Evolutionary conservation across 345 rosid genomes (phyloP).

Genomic region (Streptanthus diversifolius): DNA sequence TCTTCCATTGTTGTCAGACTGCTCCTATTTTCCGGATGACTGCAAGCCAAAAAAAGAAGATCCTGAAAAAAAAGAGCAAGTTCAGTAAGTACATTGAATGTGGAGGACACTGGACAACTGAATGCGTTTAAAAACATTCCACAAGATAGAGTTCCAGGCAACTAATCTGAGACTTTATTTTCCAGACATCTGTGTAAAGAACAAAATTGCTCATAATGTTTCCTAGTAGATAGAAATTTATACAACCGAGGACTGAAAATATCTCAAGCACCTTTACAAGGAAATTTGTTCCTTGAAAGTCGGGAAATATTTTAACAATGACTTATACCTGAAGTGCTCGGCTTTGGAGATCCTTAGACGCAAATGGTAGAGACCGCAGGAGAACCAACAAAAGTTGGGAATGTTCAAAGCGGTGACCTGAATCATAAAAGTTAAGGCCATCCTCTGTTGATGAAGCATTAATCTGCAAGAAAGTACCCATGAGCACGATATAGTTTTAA

Average conservation of each 20-base stretch:
- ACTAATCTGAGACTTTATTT: background rate
- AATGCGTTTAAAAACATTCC: slow-evolving; percentile 6
- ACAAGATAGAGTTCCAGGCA: slow-evolving; percentile 11
- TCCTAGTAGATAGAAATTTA: background rate
- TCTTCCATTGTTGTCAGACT: slow-evolving; percentile 91
- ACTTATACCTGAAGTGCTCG: slow-evolving; percentile 83
- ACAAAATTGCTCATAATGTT: slow-evolving; percentile 7
- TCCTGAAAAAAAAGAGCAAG: slow-evolving; percentile 75
- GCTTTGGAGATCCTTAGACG: slow-evolving; percentile 75
- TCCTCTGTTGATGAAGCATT: slow-evolving; percentile 94
- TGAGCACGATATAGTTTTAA: background rate
- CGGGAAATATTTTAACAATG: slow-evolving; percentile 14
- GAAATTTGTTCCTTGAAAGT: slow-evolving; percentile 1
- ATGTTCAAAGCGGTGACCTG: slow-evolving; percentile 94
- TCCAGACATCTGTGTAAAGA: slow-evolving; percentile 13
- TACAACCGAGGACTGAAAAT: background rate
- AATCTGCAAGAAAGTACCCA: slow-evolving; percentile 54
- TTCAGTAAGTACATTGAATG: slow-evolving; percentile 42
- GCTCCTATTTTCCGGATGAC: slow-evolving; percentile 95
- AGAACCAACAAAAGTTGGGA: slow-evolving; percentile 85
- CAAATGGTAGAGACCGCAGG: slow-evolving; percentile 79
- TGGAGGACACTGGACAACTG: slow-evolving; percentile 20
- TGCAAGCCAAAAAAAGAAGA: slow-evolving; percentile 99
- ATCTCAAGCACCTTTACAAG: slow-evolving; percentile 19
- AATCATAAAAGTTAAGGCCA: slow-evolving; percentile 84